Base-by-base conservation (phyloP, 2,329 filamentous ascomycete genomes). In the Hypoxylon sp. region DNA sequence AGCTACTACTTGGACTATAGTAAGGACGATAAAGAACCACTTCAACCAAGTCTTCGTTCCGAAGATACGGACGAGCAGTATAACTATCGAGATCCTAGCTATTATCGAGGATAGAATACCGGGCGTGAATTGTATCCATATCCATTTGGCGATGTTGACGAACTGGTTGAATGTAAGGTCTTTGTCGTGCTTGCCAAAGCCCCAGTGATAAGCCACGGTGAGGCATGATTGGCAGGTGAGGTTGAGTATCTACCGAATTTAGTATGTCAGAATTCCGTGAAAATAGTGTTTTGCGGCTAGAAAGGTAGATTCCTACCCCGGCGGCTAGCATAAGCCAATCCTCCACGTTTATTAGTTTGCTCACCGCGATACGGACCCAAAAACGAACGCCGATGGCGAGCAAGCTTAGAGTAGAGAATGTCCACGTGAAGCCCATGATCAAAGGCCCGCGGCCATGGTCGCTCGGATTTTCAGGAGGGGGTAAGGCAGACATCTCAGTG, bases 21-120 rank as follows among this genome's bases (percentile, higher is more conserved):
- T 64, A 27, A 46, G 47, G 42, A 47, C 35, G n/a, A 59, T 54
- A 21, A 65, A 10, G 32, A 24, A 65, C 62, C 62, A 65, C 32
- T 46, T 58, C 7, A 65, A 54, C 54, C 54, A 59, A 3, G 2
- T 13, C 29, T 19, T 58, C 42, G 24, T 31, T 1, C 32, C 62
- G 39, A 65, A 65, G 11, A 65, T 53, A 4, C 54, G 44, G 17
- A 54, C 29, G 2, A 65, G 62, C 2, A 65, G n/a, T 5, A 65
- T 59, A 1, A 44, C n/a, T 35, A 47, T 47, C 2, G 61, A 64
- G 13, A 64, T 59, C 39, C 61, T 64, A 2, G 60, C 52, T 4
- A n/a, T 10, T n/a, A 58, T 13, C 13, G 58, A 48, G 6, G 58
- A 17, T 7, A 55, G 5, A n/a, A 42, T 50, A 7, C 15, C 46